Evolutionary conservation across 116 monocot species (phyloP), one percentile per base, ranked within the genome.

Genomic region (Papilionanthe hybrid): DNA sequence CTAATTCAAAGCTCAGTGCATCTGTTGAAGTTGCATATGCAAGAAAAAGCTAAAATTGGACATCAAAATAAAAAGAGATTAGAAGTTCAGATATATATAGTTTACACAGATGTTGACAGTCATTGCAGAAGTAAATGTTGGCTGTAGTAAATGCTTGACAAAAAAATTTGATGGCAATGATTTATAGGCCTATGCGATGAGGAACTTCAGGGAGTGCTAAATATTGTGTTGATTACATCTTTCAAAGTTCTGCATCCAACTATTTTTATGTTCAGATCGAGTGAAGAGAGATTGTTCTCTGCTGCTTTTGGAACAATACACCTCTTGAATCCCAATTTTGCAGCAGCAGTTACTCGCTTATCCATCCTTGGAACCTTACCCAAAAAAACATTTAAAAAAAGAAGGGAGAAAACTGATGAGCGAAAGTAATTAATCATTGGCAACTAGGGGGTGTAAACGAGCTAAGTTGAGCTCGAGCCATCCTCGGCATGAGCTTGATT

Each of bases 291-390:
- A 25, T 66, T 41, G 72, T 88, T 94, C 82, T 85, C 91, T 20
- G 91, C 84, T 17, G 85, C 49, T 78, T 87, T 88, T 0, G 97
- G 97, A 69, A 97, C 81, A 15, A 94, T 67, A 55, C 96, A 96
- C 72, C 82, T 96, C 77, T 86, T 93, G 85, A 92, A 96, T 12
- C 96, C 96, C 81, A 96, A 50, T 84, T 92, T 89, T 2, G 94
- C 86, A 32, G 92, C 82, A 25, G 96, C 84, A 13, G 78, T 79
- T 5, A 94, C 85, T 58, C 96, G 85, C 66, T 94, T 96, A 65
- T 96, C 96, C 88, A 96, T 91, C 86, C 89, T 89, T 42, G 92
- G 86, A 42, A 93, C 89, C 96, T 96, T 79, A 12, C 74, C 12
- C 28, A 43, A 63, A 5, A 20, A 42, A 41, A 48, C 5, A 44